Evolutionary conservation across 2,329 filamentous ascomycete genomes (phyloP).

Genomic region (Fusarium equiseti): DNA sequence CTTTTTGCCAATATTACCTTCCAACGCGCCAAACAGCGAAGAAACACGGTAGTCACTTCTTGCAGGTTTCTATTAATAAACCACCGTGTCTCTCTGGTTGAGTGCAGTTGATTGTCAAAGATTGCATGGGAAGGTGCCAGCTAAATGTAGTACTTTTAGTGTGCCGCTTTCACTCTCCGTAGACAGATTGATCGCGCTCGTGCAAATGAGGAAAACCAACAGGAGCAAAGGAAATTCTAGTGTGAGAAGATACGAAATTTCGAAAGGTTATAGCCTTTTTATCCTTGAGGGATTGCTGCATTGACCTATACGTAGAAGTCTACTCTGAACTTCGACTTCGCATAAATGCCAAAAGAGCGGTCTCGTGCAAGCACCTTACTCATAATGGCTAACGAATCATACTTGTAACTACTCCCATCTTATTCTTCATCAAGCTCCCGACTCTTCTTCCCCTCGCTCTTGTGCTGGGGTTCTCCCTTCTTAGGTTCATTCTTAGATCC

Average conservation of each 20-base stretch:
- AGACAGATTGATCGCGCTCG: background rate
- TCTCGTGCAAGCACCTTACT: background rate
- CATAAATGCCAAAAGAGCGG: background rate
- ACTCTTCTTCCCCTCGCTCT: background rate
- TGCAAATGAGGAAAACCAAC: background rate
- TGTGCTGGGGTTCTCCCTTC: background rate
- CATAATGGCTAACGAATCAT: too few relatives aligned
- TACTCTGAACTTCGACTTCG: background rate
- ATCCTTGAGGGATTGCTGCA: background rate
- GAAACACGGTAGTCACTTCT: too few relatives aligned
- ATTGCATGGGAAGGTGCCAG: background rate
- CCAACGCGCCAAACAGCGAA: too few relatives aligned
- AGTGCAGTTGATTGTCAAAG: accelerated
- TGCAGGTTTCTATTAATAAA: background rate
- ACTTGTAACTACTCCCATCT: background rate
- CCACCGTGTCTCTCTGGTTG: accelerated
- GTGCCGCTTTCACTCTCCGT: background rate
- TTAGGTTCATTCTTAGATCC: background rate
- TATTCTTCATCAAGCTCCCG: background rate
- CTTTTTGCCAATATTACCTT: background rate
- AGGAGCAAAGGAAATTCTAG: background rate
- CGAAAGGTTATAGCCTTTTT: accelerated
- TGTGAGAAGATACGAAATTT: background rate
- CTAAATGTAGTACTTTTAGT: background rate
- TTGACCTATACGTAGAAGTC: background rate